These are phyloP conservation scores for Persicaria tinctoria DNA, from an alignment of 148 eudicot genomes.

Conservation along the genomic window DNA sequence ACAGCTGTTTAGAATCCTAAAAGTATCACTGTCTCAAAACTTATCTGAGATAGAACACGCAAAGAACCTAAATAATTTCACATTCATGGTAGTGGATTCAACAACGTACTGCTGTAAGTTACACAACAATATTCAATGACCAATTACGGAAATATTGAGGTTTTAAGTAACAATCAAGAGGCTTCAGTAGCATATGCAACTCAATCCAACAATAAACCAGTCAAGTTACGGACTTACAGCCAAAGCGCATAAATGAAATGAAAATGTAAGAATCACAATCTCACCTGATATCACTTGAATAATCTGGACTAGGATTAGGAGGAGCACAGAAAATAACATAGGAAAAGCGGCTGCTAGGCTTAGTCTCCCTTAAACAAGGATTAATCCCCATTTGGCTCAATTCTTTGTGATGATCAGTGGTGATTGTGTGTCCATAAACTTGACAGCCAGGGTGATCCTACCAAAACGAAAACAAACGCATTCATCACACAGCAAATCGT, in stretches of 20 bases:
- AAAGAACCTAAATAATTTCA: too few relatives aligned
- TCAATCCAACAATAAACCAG: background rate
- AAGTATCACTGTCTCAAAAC: too few relatives aligned
- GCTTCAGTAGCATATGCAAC: background rate
- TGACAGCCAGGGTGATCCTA: conserved; percentile 64
- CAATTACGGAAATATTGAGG: too few relatives aligned
- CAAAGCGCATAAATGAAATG: background rate
- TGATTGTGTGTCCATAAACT: conserved; percentile 62
- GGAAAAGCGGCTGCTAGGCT: conserved; percentile 35
- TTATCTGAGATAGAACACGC: too few relatives aligned
- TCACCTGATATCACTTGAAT: conserved; percentile 70
- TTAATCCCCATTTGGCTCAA: conserved; percentile 53
- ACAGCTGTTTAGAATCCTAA: too few relatives aligned
- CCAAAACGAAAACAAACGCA: conserved; percentile 4
- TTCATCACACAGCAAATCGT: background rate
- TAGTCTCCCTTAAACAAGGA: conserved; percentile 47
- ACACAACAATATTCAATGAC: too few relatives aligned
- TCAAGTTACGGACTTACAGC: background rate
- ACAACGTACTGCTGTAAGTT: too few relatives aligned
- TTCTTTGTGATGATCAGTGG: conserved; percentile 72
- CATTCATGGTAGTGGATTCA: too few relatives aligned
- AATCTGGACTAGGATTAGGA: conserved; percentile 50
- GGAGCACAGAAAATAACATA: conserved; percentile 92
- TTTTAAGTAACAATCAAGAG: background rate
- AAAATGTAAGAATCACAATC: conserved; percentile 5